Base-by-base conservation (phyloP, 2,329 filamentous ascomycete genomes). In the Colletotrichum sublineola region DNA sequence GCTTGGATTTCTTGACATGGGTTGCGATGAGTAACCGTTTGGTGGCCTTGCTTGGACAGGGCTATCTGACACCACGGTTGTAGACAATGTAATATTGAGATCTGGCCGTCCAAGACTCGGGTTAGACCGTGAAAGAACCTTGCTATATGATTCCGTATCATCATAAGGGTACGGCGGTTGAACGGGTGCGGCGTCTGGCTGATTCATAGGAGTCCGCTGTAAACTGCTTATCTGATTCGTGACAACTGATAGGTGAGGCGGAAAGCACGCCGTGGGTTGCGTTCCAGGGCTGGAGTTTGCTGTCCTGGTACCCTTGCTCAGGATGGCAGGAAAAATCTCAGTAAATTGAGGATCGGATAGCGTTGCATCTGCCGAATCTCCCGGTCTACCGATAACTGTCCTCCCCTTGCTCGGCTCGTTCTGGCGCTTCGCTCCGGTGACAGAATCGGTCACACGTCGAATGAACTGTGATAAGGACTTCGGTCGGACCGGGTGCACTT, bases 1-100 rank as follows among this genome's bases (percentile, higher is more conserved):
- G 53, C 86, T 86, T 0, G 81, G 75, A 71, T 86, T 79, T 4
- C 86, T 83, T 1, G 84, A 85, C 84, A 88, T 86, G 6, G 86
- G 86, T 72, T 86, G 83, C 9, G 85, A 86, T 36, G 83, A 81
- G 75, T 88, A 87, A 5, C 85, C 85, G n/a, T 53, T 61, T 14
- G 69, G 69, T 29, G 80, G 76, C 0, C 78, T 77, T n/a, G 61
- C 42, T 6, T 63, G 38, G 1, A 75, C 74, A 44, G 76, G 71
- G 52, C 78, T 76, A 73, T 75, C 77, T 75, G 40, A 15, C 15
- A 33, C 53, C 11, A 53, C 57, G 6, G 58, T 63, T 18, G 75
- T 64, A n/a, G 77, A 71, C 63, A 73, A 77, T 67, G 76, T 78
- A 62, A 78, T 63, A 7, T 74, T 75, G 33, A 75, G 57, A 31